Evolutionary conservation across 495 filamentous ascomycete genomes (phyloP), one percentile per base, ranked within the genome.

Genomic region (Terfezia claveryi): DNA sequence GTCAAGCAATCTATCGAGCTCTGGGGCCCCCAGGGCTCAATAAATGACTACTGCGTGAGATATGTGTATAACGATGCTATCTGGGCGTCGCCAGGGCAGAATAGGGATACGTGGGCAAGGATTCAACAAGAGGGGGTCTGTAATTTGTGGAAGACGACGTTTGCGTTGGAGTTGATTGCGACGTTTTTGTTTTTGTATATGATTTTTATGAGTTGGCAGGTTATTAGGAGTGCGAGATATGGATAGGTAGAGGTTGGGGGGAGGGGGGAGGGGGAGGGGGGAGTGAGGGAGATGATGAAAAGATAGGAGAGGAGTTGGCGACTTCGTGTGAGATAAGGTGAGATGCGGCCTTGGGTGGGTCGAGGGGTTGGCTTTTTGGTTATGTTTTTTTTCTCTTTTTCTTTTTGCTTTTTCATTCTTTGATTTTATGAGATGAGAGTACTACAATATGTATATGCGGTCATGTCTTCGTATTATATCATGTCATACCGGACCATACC

Each of bases 121-220:
- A 68, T 96, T 68, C 75, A 92, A 69, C 88, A 94, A 73, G 73
- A 77, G 62, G 85, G 75, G 38, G 87, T 94, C 54, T 95, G 88
- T 80, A 70, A 78, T 77, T 75, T 65, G 12, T 79, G 76, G 77
- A 75, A 75, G 61, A 74, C 77, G 0, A 74, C 73, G 1, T 80
- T 80, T 66, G 73, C 75, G 16, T 72, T 79, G 23, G 63, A 66
- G 49, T 60, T 66, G 63, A 62, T 64, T 56, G 54, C 57, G 37
- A 63, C 52, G 59, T 67, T 96, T 27, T 92, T 94, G 64, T 76
- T 93, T 63, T 61, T 95, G 8, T 96, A 87, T 88, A 89, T 96
- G 73, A 87, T 94, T 66, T 70, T 96, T 50, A 85, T 96, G 80
- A 80, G 82, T 16, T 83, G 80, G 69, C 85, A 94, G 68, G 91